These are phyloP conservation scores for Prototheca wickerhamii DNA, from an alignment of 163 green algal genomes.

Conservation along the genomic window DNA sequence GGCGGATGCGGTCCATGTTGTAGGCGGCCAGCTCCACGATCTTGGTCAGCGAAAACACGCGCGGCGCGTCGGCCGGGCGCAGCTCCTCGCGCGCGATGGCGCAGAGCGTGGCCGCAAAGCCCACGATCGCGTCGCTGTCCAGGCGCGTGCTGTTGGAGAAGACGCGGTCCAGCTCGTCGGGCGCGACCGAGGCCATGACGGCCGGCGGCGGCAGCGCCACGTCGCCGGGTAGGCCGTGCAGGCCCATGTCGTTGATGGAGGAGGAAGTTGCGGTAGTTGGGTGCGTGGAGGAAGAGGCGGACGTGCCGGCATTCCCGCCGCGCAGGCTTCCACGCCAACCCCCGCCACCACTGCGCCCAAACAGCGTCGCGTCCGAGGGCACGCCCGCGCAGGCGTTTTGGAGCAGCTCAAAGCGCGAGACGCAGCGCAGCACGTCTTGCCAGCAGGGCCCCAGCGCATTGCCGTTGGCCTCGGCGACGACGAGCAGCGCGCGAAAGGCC, in stretches of 20 bases:
- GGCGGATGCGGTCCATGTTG: conserved; percentile 96
- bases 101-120: conserved; percentile 85
- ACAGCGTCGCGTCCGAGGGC: conserved; percentile 75
- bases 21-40: conserved; percentile 95
- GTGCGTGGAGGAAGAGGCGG: not conserved
- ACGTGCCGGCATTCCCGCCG: not conserved
- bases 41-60: conserved; percentile 88
- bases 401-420: conserved; percentile 89
- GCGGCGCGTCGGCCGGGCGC: conserved; percentile 43
- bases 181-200: conserved; percentile 47
- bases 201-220: conserved; percentile 20
- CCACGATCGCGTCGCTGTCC: conserved; percentile 79
- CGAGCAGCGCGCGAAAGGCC: conserved; percentile 71
- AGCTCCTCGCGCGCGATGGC: conserved; percentile 80
- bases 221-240: conserved; percentile 11
- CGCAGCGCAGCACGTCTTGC: conserved; percentile 84
- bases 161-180: conserved; percentile 52
- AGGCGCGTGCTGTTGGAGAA: conserved; percentile 56
- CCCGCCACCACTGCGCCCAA: conserved; percentile 29
- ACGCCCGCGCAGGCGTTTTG: conserved; percentile 70
- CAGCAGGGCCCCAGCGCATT: conserved; percentile 75
- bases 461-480: conserved; percentile 71
- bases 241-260: conserved; percentile 28
- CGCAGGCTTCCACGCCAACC: not conserved
- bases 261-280: not conserved